Base-by-base conservation (phyloP, 345 rosid genomes). In the Acer saccharum region DNA sequence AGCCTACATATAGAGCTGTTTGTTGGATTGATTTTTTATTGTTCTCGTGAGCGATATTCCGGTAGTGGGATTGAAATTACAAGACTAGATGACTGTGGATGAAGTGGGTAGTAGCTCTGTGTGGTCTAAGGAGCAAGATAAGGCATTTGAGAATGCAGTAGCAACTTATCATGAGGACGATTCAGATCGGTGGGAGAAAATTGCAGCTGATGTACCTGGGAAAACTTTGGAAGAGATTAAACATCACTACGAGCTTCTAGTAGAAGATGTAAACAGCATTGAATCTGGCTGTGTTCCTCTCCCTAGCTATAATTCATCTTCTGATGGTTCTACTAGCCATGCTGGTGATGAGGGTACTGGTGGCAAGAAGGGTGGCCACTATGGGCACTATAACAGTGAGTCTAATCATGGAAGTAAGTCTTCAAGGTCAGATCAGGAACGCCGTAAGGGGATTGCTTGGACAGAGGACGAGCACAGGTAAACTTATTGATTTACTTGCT, bases 361-460 rank as follows among this genome's bases (percentile, higher is more conserved):
- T 80, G 87, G 89, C 10, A 88, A 89, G 88, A 96, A 92, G 83
- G 90, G 89, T 68, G 74, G 87, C 73, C 89, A 87, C 75, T 78
- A 72, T 32, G 90, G 91, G 78, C 81, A 90, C 70, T 76, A 76
- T 73, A 84, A 81, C 63, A 77, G 87, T 14, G 95, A 94, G 63
- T 84, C 94, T 65, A 87, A 83, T 81, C 97, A 94, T 50, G 97
- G 91, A 71, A 88, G 85, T 79, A 96, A 92, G 86, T 83, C 77
- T 81, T 89, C 95, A n/a, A 92, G 91, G 80, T 80, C 94, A 25
- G 99, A 94, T 82, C 98, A 94, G 86, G 99, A 96, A 82, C 93
- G 97, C 4, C 90, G 99, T 21, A 96, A 94, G 83, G 98, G 99
- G 72, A 90, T 91, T 85, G 97, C 98, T 57, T 96, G 99, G 99